Evolutionary conservation across 2,329 filamentous ascomycete species (phyloP), one percentile per base, ranked within the genome.

Genomic region (Hypoxylon sp.): DNA sequence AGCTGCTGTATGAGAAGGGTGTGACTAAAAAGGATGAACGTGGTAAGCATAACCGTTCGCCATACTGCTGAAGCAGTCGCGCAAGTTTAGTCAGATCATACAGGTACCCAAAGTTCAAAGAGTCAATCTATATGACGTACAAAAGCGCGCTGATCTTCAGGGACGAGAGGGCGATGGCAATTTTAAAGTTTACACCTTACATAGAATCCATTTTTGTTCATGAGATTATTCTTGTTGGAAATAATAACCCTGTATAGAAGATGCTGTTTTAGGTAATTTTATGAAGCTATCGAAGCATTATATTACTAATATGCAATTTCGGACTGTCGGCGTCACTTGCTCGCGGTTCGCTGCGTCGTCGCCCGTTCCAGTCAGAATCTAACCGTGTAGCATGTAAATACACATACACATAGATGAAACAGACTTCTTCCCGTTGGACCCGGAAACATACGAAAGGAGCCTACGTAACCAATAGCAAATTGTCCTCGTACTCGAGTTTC

Each of bases 111-210:
- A n/a, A n/a, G 17, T 19, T 9, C 17, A 2, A 11, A 9, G 7
- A 43, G 7, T 43, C 41, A 46, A 48, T 57, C 25, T 57, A 57
- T 19, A 46, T 34, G 43, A 46, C 53, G 53, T 23, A 45, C 41
- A 14, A n/a, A 51, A 28, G 56, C 23, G 25, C 52, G 57, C 48
- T 46, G 36, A 43, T 50, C 57, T 49, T 25, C 36, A 60, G n/a
- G 46, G 45, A 28, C 19, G 14, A 57, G 5, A 17, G 45, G 14
- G 21, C n/a, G 41, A 56, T 34, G 38, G 21, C 17, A 56, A 56
- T 56, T 11, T 56, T 6, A 17, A 17, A n/a, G 23, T 28, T 45
- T 43, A 32, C 52, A 23, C 52, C 36, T 45, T 28, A 45, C 23
- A 32, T 55, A 21, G 32, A 21, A 49, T n/a, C 6, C 25, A 30